phyloP scores from a whole-genome alignment of 208 protist genomes.

The Acanthamoeba castellanii region DNA sequence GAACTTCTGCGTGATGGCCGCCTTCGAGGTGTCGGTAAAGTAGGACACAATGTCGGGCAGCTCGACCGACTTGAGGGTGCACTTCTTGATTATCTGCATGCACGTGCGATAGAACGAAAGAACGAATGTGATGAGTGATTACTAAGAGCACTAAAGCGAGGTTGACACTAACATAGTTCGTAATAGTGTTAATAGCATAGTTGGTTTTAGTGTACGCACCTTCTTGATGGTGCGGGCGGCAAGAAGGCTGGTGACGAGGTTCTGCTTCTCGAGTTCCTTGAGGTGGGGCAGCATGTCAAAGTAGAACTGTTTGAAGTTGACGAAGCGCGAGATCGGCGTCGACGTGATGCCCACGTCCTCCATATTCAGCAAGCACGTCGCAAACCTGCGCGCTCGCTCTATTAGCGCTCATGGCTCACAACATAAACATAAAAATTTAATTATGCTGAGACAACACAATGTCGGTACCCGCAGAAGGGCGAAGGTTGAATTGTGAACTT shows the following conservation, averaged over 20 bases:
- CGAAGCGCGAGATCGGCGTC: conserved; percentile 46
- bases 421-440: too few relatives aligned
- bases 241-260: conserved; percentile 31
- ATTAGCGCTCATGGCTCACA: too few relatives aligned
- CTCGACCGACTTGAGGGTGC: conserved; percentile 35
- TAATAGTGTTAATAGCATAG: too few relatives aligned
- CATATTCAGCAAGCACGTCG: conserved; percentile 53
- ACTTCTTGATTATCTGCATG: conserved; percentile 43
- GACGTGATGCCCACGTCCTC: conserved; percentile 5
- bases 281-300: conserved; percentile 46
- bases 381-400: neutral
- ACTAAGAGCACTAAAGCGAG: too few relatives aligned
- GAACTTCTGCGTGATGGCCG: conserved; percentile 44
- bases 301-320: conserved; percentile 68
- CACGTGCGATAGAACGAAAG: too few relatives aligned
- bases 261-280: conserved; percentile 52
- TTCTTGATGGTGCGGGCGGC: conserved; percentile 3
- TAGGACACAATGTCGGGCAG: conserved; percentile 71
- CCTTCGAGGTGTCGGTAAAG: conserved; percentile 47
- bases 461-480: conserved; percentile 50
- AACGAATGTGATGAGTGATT: too few relatives aligned
- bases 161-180: too few relatives aligned
- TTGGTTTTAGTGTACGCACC: too few relatives aligned
- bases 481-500: conserved; percentile 68
- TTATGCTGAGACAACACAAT: neutral